Base-by-base conservation (phyloP, 257 asterid genomes). In the Ligustrum vulgare region DNA sequence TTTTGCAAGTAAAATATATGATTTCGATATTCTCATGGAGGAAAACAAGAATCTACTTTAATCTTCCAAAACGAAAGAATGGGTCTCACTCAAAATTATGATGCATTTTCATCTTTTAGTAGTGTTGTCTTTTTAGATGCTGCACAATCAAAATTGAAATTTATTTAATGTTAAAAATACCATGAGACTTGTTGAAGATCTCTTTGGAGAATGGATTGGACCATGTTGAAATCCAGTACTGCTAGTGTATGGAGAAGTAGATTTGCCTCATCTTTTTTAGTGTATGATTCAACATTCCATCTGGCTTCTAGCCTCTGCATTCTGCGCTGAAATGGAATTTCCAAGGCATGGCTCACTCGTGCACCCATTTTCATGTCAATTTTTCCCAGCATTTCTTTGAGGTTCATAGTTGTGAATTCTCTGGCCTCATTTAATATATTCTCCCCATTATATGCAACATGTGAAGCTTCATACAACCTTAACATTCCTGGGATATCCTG, bases 181-280 rank as follows among this genome's bases (percentile, higher is more conserved):
- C 84, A 77, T 18, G 81, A 72, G 41, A 75, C 65, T 47, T 83
- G 75, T 67, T 78, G 81, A 20, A 83, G 83, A 32, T 80, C 85
- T 13, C 9, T 65, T 72, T 78, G 81, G 35, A 60, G 33, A 5
- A 34, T 23, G 8, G 71, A 49, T 66, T 83, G 85, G 56, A 80
- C 83, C 80, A 62, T 71, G 72, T 71, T 77, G 67, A 70, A 77
- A 62, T 77, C 80, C 13, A 71, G 25, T 60, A 13, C 71, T 25
- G 80, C 76, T 51, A 70, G n/a, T 31, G 32, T 71, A 8, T 41
- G 72, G 11, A 77, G 31, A 13, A 33, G 10, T 63, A 43, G 67
- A 43, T 71, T 70, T 69, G 33, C 47, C 1, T 33, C 56, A 9
- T 34, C 16, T 9, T 35, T 63, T 47, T 36, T 31, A 3, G 2